Conservation (phyloP, 257 asterid genomes). For the Dorcoceras hygrometricum region DNA sequence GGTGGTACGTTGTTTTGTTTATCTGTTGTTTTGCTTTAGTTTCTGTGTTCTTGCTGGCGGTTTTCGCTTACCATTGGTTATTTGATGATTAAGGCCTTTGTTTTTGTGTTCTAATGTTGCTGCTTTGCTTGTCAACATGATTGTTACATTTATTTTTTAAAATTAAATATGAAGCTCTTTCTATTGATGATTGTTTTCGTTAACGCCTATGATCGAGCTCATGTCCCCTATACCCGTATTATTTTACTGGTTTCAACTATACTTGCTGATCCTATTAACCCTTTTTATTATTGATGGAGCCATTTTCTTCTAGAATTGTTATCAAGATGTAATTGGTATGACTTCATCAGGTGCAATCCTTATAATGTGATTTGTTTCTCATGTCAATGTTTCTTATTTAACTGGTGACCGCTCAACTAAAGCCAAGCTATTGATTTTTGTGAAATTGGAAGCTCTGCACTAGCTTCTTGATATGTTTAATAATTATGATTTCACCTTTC, state of each 20-base stretch:
- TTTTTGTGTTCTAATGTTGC: background rate
- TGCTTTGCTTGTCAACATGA: background rate
- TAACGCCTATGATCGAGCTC: too few species aligned
- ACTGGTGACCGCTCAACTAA: background rate
- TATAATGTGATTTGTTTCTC: background rate
- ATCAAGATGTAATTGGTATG: too few species aligned
- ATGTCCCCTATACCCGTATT: too few species aligned
- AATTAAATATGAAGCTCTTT: too few species aligned
- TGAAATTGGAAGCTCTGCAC: background rate
- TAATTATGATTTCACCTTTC: background rate
- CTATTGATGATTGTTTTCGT: background rate
- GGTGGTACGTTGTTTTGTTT: slow-evolving; percentile 57
- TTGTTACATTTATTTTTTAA: background rate
- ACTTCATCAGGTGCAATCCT: background rate
- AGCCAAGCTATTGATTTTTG: background rate
- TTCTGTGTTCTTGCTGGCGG: background rate
- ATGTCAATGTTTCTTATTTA: background rate
- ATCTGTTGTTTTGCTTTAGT: background rate
- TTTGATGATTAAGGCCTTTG: too few species aligned
- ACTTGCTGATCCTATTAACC: background rate
- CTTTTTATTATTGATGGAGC: background rate
- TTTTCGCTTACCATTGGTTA: background rate
- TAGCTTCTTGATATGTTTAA: background rate
- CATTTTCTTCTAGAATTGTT: background rate
- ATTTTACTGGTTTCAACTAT: background rate